Evolutionary conservation across 805 yeast species (phyloP).

Genomic region (Hyphopichia homilentoma): DNA sequence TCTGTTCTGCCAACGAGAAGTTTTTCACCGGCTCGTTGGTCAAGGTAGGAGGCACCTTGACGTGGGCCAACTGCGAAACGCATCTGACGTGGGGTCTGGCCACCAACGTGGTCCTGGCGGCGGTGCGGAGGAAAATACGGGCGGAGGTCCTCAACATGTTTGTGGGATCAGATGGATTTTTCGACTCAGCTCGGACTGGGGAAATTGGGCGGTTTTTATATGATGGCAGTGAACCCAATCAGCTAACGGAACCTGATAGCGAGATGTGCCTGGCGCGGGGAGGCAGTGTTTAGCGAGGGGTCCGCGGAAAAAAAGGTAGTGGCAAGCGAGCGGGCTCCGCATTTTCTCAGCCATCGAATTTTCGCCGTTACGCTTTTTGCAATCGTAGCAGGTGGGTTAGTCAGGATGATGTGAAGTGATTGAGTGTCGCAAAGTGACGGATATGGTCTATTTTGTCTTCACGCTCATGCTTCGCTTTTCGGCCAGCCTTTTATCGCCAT

Average conservation of each 20-base stretch:
- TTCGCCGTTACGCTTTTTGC: too few species aligned
- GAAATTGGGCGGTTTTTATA: not conserved
- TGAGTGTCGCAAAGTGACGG: too few species aligned
- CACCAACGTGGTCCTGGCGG: not conserved
- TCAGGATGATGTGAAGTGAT: too few species aligned
- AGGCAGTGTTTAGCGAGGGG: too few species aligned
- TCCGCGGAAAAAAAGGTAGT: slow-evolving; percentile 1
- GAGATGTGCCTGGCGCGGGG: slow-evolving; percentile 1
- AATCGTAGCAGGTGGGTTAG: too few species aligned
- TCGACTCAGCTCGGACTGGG: too few species aligned
- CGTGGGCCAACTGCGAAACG: slow-evolving; percentile 49
- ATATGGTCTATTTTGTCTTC: too few species aligned
- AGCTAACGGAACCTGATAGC: slow-evolving; percentile 2
- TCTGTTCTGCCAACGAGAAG: slow-evolving; percentile 48
- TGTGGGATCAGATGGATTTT: not conserved
- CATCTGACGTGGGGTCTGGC: slow-evolving; percentile 7
- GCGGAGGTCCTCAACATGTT: slow-evolving; percentile 1
- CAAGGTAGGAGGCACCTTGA: slow-evolving; percentile 55
- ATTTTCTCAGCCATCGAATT: too few species aligned
- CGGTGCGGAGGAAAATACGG: slow-evolving; percentile 1
- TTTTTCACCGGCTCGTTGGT: slow-evolving; percentile 62
- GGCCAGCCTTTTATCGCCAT: too few species aligned
- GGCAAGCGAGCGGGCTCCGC: slow-evolving; percentile 1
- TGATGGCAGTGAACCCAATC: not conserved
- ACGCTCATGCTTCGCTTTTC: too few species aligned